A percentile compares a stretch with the other conserved stretches of the same genome.
Conservation (phyloP, 1,284 basidiomycete species). For the Leccinum fuscescens region DNA sequence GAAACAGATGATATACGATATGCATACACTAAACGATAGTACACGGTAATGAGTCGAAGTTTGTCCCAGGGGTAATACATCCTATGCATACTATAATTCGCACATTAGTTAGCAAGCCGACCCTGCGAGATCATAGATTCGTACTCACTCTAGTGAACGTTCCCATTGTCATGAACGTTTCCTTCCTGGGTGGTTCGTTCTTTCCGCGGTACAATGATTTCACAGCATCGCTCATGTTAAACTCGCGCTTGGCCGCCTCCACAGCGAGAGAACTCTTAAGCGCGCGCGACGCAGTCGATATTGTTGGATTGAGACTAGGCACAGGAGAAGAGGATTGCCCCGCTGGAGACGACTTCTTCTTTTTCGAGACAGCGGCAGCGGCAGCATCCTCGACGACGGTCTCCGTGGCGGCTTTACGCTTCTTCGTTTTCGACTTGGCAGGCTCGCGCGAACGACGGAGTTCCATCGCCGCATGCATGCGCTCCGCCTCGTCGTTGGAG, state of each 20-base stretch:
- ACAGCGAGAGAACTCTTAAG: conserved; percentile 61
- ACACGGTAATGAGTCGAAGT: conserved; percentile 2
- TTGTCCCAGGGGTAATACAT: background rate
- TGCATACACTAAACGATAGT: conserved; percentile 4
- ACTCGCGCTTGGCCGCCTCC: conserved; percentile 75
- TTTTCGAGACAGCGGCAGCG: conserved; percentile 30
- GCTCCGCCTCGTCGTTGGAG: conserved; percentile 53
- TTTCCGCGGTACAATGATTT: conserved; percentile 64
- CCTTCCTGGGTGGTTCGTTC: conserved; percentile 54
- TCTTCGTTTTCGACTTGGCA: conserved; percentile 59
- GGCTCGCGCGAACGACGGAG: conserved; percentile 54
- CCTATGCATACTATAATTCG: conserved; percentile 21
- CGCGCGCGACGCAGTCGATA: conserved; percentile 57
- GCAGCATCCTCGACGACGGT: conserved; percentile 35
- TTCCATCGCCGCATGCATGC: conserved; percentile 54
- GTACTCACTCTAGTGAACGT: conserved; percentile 76
- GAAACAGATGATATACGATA: background rate
- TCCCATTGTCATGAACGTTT: conserved; percentile 81
- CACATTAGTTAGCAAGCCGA: conserved; percentile 1
- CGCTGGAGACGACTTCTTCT: conserved; percentile 41
- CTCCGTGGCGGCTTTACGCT: conserved; percentile 51
- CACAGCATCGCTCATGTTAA: conserved; percentile 71
- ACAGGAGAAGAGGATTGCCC: conserved; percentile 23
- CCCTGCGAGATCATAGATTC: background rate
- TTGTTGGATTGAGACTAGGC: conserved; percentile 48